Conservation (phyloP, 2,329 filamentous ascomycete genomes). For the Colletotrichum trifolii region DNA sequence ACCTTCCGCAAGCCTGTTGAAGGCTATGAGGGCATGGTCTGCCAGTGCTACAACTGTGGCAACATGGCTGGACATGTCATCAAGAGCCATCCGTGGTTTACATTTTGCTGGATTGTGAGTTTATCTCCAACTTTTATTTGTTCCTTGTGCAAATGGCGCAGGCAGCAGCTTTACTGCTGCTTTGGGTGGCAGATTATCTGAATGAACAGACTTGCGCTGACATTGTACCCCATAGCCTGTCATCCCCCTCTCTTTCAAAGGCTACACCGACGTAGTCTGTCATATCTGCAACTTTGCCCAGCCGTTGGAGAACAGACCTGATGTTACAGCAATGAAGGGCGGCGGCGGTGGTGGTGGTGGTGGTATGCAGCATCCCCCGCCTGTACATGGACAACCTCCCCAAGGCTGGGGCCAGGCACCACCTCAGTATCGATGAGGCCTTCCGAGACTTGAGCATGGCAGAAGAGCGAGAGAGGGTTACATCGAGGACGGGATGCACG, state of each 20-base stretch:
- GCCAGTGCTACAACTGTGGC: constrained; percentile 74
- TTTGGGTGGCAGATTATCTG: not conserved
- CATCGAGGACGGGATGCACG: not conserved
- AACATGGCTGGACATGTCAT: constrained; percentile 71
- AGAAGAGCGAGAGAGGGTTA: constrained; percentile 9
- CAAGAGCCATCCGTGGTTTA: constrained; percentile 79
- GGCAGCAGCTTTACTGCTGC: too few species aligned
- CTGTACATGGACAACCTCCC: constrained; percentile 46
- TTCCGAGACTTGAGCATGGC: not conserved
- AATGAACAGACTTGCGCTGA: not conserved
- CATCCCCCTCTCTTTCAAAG: constrained; percentile 75
- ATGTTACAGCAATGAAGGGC: constrained; percentile 64
- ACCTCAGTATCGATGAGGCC: constrained; percentile 32
- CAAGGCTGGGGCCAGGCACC: constrained; percentile 47
- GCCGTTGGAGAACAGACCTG: constrained; percentile 67
- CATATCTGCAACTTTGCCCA: constrained; percentile 82
- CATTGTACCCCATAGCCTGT: constrained; percentile 62
- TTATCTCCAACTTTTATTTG: not conserved
- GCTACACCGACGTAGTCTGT: constrained; percentile 77
- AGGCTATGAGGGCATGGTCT: constrained; percentile 71
- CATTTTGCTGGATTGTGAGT: constrained; percentile 79
- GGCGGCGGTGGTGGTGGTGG: constrained; percentile 52
- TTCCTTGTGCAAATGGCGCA: not conserved
- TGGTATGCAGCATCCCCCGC: constrained; percentile 41
- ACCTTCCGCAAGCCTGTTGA: constrained; percentile 69